A percentile compares a stretch with the other conserved stretches of the same genome.
These are phyloP conservation scores for Barnettozyma wickerhamii DNA, from an alignment of 805 yeast species.

Conservation along the genomic window DNA sequence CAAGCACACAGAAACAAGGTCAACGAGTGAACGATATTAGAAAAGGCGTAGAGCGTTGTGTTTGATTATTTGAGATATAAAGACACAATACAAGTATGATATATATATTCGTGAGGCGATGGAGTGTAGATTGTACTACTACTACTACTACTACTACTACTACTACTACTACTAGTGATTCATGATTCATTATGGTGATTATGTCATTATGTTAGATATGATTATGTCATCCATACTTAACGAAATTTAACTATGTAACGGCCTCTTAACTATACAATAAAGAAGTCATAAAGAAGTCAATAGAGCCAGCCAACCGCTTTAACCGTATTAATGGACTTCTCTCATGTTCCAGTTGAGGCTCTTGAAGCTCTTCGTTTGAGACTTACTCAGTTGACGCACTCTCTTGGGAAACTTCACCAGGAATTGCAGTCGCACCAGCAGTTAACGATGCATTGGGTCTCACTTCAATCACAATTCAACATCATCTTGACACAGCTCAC, in stretches of 20 bases:
- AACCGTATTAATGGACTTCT: constrained; percentile 30
- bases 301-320: too few relatives aligned
- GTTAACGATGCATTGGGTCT: constrained; percentile 46
- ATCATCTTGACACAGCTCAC: constrained; percentile 78
- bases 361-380: constrained; percentile 60
- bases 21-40: constrained; percentile 1
- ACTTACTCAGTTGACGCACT: constrained; percentile 55
- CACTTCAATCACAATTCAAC: constrained; percentile 78
- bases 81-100: constrained; percentile 9
- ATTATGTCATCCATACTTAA: too few relatives aligned
- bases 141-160: too few relatives aligned
- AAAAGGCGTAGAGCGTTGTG: background rate
- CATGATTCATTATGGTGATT: too few relatives aligned
- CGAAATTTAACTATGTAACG: too few relatives aligned
- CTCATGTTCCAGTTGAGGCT: constrained; percentile 55
- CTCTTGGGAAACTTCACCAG: constrained; percentile 51
- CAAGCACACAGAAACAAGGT: background rate
- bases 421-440: constrained; percentile 42
- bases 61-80: constrained; percentile 5
- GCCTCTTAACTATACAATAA: too few relatives aligned
- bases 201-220: too few relatives aligned
- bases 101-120: background rate
- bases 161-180: too few relatives aligned
- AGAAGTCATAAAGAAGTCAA: too few relatives aligned
- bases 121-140: too few relatives aligned